Conservation (phyloP, 768 basidiomycete genomes). For the Coprinopsis sp. region DNA sequence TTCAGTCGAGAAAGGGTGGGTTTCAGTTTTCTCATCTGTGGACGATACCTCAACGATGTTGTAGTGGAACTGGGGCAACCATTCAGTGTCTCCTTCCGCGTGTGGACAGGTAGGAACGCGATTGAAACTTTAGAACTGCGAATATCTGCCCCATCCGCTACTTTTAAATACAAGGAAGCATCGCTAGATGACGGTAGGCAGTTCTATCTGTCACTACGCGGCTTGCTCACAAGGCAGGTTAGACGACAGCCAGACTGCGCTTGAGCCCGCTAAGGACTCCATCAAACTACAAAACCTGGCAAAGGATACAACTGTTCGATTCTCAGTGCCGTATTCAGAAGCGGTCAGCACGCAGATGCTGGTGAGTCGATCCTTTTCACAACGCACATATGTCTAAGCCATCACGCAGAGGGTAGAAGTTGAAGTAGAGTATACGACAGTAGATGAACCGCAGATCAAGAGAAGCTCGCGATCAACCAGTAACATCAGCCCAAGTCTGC, state of each 20-base stretch:
- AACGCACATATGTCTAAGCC: not conserved
- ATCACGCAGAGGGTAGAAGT: conserved; percentile 59
- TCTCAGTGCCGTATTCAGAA: conserved; percentile 65
- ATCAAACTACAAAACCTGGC: conserved; percentile 47
- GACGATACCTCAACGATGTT: conserved; percentile 8
- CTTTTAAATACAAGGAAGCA: conserved; percentile 44
- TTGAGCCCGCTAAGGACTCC: conserved; percentile 37
- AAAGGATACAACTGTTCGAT: conserved; percentile 38
- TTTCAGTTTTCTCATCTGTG: not conserved
- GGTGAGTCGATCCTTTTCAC: conserved; percentile 35
- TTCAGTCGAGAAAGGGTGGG: conserved; percentile 50
- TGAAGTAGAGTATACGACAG: conserved; percentile 64
- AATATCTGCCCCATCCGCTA: conserved; percentile 50
- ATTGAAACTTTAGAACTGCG: conserved; percentile 50
- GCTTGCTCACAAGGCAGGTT: not conserved
- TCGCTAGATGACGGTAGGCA: conserved; percentile 31
- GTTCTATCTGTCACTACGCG: not conserved
- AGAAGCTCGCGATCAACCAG: conserved; percentile 54
- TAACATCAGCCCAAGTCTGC: conserved; percentile 63
- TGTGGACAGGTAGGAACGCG: conserved; percentile 70
- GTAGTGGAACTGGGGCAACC: conserved; percentile 64
- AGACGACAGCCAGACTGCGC: conserved; percentile 16
- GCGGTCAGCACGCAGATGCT: conserved; percentile 55
- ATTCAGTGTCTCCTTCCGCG: conserved; percentile 46
- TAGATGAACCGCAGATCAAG: conserved; percentile 42